Percentiles rank a stretch among this genome's conserved stretches.
phyloP scores from a whole-genome alignment of 2,329 filamentous ascomycete genomes.

The Scedosporium apiospermum region DNA sequence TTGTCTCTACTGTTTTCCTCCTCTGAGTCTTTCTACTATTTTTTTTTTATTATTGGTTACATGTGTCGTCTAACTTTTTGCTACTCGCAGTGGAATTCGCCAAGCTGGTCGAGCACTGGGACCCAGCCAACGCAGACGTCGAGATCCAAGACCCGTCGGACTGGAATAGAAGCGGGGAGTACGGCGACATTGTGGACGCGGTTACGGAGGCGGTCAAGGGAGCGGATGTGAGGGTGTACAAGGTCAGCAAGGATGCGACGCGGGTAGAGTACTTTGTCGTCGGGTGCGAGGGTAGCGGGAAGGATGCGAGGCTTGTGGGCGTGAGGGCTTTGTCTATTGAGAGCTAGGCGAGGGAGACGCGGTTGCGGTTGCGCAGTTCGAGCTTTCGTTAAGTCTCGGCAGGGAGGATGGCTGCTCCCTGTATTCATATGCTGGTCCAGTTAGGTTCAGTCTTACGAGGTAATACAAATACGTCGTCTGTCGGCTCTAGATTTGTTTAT shows the following conservation, averaged over 20 bases:
- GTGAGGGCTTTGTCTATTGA: constrained; percentile 72
- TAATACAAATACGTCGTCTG: too few species aligned
- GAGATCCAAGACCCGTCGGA: constrained; percentile 57
- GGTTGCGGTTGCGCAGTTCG: not conserved
- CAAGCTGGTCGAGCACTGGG: constrained; percentile 50
- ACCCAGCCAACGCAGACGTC: constrained; percentile 45
- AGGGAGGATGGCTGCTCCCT: too few species aligned
- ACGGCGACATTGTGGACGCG: constrained; percentile 58
- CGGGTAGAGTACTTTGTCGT: constrained; percentile 75
- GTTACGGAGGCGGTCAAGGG: constrained; percentile 55
- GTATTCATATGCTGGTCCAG: too few species aligned
- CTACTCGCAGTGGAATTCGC: constrained; percentile 56
- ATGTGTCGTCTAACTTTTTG: too few species aligned
- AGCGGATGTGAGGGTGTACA: constrained; percentile 65
- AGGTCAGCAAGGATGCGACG: constrained; percentile 51
- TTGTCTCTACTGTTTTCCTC: constrained; percentile 18
- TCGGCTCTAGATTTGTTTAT: too few species aligned
- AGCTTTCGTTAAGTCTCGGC: too few species aligned
- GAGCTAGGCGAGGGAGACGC: constrained; percentile 31
- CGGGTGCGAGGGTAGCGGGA: constrained; percentile 45
- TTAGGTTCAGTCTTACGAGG: too few species aligned
- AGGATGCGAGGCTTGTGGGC: constrained; percentile 59
- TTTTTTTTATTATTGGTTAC: not conserved
- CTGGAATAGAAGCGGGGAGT: constrained; percentile 66
- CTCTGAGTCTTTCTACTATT: not conserved